Conservation (phyloP, 1,284 basidiomycete species). For the Thelephora terrestris region DNA sequence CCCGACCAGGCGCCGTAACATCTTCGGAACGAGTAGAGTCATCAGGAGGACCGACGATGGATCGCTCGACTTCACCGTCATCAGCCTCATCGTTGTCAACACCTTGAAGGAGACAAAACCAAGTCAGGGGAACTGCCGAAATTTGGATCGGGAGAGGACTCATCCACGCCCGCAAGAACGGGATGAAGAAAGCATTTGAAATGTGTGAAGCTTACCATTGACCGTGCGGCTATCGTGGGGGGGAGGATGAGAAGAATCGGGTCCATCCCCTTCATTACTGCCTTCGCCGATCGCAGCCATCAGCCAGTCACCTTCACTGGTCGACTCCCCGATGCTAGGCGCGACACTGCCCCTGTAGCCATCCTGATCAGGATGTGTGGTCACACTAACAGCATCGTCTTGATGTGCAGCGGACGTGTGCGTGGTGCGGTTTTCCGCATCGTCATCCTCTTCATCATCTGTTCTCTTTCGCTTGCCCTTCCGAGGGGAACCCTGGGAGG, state of each 20-base stretch:
- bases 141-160: conserved; percentile 7
- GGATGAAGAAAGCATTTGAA: conserved; percentile 15
- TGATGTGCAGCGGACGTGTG: conserved; percentile 48
- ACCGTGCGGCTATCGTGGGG: conserved; percentile 6
- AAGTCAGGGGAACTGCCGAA: conserved; percentile 32
- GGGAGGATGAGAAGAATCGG: conserved; percentile 18
- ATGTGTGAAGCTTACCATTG: conserved; percentile 1
- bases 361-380: conserved; percentile 28
- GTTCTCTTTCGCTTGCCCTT: conserved; percentile 78
- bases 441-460: conserved; percentile 66
- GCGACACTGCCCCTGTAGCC: conserved; percentile 51
- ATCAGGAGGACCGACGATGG: conserved; percentile 3
- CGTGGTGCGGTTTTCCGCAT: conserved; percentile 56
- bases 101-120: conserved; percentile 37
- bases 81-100: conserved; percentile 32
- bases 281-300: conserved; percentile 74
- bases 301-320: conserved; percentile 70
- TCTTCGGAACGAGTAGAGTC: too few species aligned
- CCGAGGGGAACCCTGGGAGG: conserved; percentile 38
- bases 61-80: conserved; percentile 7
- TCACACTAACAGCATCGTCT: conserved; percentile 26
- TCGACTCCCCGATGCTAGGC: conserved; percentile 58
- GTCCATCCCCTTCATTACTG: conserved; percentile 37
- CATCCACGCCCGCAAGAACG: neutral
- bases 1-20: too few species aligned